Percentiles rank a stretch among this genome's conserved stretches.
Conservation (phyloP, 2,329 filamentous ascomycete species). For the Orbilia oligospora region DNA sequence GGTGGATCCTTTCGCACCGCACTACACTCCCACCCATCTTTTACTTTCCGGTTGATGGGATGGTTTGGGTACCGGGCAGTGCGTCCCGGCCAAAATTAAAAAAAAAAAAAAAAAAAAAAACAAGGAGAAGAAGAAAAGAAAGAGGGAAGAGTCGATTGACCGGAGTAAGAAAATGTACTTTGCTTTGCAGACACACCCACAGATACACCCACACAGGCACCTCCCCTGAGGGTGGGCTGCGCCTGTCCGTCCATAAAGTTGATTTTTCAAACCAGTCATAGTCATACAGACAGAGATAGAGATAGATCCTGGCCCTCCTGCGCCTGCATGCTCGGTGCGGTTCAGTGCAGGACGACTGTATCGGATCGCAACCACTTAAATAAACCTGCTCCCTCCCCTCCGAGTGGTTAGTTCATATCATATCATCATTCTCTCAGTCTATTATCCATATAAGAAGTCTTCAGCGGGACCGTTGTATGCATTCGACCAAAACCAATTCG, state of each 20-base stretch:
- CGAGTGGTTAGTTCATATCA: conserved; percentile 20
- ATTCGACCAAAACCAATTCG: conserved; percentile 37
- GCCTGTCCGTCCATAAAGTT: conserved; percentile 17
- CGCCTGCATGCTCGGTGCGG: conserved; percentile 34
- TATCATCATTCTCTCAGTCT: conserved; percentile 5
- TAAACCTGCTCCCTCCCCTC: conserved; percentile 42
- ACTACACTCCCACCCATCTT: not conserved
- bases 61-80: conserved; percentile 35
- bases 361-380: conserved; percentile 34
- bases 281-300: no score
- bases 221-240: not conserved
- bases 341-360: conserved; percentile 26
- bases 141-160: conserved; percentile 34
- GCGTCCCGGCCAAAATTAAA: conserved; percentile 20
- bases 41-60: not conserved
- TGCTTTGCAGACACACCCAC: not conserved
- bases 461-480: conserved; percentile 34
- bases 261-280: conserved; percentile 37
- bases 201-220: no score
- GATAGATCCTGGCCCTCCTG: conserved; percentile 39
- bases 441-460: conserved; percentile 16
- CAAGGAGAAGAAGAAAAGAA: no score
- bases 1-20: conserved; percentile 50
- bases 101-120: not conserved
- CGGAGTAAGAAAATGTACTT: conserved; percentile 1